Evolutionary conservation across 2,329 filamentous ascomycete genomes (phyloP).

Genomic region (Periglandula ipomoeae): DNA sequence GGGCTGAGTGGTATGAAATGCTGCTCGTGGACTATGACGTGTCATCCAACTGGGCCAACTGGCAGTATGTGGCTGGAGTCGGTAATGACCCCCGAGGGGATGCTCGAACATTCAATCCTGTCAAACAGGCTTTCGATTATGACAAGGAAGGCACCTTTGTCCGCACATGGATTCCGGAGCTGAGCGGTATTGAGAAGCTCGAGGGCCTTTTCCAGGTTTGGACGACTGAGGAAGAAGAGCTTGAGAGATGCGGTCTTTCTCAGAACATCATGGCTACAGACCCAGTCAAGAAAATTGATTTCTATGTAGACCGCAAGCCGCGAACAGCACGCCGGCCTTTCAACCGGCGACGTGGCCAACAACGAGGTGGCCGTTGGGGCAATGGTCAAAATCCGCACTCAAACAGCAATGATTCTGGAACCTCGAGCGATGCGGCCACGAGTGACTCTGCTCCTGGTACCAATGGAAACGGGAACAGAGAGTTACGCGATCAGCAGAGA

Average conservation of each 20-base stretch:
- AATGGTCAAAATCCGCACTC: not conserved
- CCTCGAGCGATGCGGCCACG: slow-evolving; percentile 1
- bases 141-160: slow-evolving; percentile 62
- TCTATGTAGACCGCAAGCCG: slow-evolving; percentile 45
- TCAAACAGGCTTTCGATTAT: slow-evolving; percentile 74
- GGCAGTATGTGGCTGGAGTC: slow-evolving; percentile 74
- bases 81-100: slow-evolving; percentile 69
- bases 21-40: slow-evolving; percentile 69
- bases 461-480: not conserved
- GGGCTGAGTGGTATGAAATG: slow-evolving; percentile 76
- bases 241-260: slow-evolving; percentile 45
- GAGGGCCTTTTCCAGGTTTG: slow-evolving; percentile 62
- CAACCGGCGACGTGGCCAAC: slow-evolving; percentile 16
- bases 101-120: slow-evolving; percentile 68
- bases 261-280: slow-evolving; percentile 57
- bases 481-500: not conserved
- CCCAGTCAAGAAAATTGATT: slow-evolving; percentile 57
- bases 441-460: not conserved
- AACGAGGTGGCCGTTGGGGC: slow-evolving; percentile 14
- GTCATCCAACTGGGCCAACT: slow-evolving; percentile 71
- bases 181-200: slow-evolving; percentile 42
- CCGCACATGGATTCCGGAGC: slow-evolving; percentile 63
- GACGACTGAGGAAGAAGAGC: slow-evolving; percentile 50
- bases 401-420: not conserved
- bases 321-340: slow-evolving; percentile 15